These are phyloP conservation scores for Pisolithus orientalis DNA, from an alignment of 768 basidiomycete species.

Conservation along the genomic window DNA sequence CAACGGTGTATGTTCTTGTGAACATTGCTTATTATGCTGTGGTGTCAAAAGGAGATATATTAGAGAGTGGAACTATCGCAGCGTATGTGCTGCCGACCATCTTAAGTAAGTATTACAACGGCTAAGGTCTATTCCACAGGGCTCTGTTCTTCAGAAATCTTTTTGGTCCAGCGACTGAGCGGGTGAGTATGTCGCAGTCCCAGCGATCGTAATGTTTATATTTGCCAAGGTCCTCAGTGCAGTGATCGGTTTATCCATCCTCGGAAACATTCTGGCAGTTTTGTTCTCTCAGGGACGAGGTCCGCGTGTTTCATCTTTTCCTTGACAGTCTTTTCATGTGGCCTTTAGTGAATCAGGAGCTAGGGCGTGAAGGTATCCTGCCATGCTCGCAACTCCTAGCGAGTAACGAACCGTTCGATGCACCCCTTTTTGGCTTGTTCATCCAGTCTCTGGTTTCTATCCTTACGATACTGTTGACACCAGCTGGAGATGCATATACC, in stretches of 20 bases:
- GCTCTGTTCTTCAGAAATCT: constrained; percentile 73
- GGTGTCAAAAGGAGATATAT: constrained; percentile 63
- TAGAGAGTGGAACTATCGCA: constrained; percentile 58
- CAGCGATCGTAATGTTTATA: neutral
- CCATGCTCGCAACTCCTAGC: constrained; percentile 64
- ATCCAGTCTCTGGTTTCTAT: constrained; percentile 57
- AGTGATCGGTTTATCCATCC: constrained; percentile 56
- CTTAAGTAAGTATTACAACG: neutral
- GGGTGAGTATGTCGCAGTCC: constrained; percentile 29
- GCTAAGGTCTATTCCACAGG: constrained; percentile 22
- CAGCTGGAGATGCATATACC: constrained; percentile 69
- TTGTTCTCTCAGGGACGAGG: constrained; percentile 66
- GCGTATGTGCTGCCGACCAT: constrained; percentile 41
- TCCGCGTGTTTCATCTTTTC: constrained; percentile 18
- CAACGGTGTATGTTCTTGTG: constrained; percentile 53
- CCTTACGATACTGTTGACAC: constrained; percentile 46
- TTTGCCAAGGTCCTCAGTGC: constrained; percentile 46
- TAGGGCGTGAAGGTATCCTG: constrained; percentile 65
- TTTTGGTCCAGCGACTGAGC: constrained; percentile 56
- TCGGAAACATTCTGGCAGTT: constrained; percentile 59
- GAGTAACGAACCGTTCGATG: constrained; percentile 63
- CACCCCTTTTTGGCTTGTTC: constrained; percentile 59
- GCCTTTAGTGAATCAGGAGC: constrained; percentile 41
- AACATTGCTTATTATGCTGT: constrained; percentile 74
- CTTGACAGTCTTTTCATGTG: neutral